Evolutionary conservation across 1,284 basidiomycete species (phyloP), one percentile per base, ranked within the genome.

Genomic region (Ceratobasidium sp.): DNA sequence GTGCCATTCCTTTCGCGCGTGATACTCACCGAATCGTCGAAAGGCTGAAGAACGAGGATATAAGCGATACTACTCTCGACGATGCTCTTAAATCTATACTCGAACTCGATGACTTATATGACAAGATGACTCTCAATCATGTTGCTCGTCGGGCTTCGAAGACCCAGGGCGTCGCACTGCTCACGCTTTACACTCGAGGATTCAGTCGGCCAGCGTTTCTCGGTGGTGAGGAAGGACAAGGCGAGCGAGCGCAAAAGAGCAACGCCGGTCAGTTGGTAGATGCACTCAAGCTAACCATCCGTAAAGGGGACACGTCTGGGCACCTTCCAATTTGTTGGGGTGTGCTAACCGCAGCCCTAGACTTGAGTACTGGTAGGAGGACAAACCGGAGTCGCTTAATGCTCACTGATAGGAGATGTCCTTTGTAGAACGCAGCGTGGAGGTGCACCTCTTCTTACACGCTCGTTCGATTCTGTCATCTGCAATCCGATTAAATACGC

Each of bases 241-340:
- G 57, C 25, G 35, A 17, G 43, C 31, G 53, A 62, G 65, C 50
- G 55, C 7, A n/a, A 42, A 54, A 72, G 62, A 34, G 47, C 34
- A 13, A 55, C n/a, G 40, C 55, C 17, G 72, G 74, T 29, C 69
- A 68, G 22, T 78, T 94, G 38, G 78, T 94, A 27, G 85, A 90
- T 40, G 79, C 78, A 45, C 86, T 92, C 76, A 94, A 94, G 80
- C 78, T 85, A 17, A 77, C 80, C 25, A 83, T 93, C 2, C 82
- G 93, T 58, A 80, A 80, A 40, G 90, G 88, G 62, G 83, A 85
- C 32, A 83, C 85, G 0, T 84, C 84, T 25, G 96, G 94, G 0
- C 95, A 99, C 79, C 82, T 98, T 52, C 91, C 94, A 0, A 81
- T 94, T 15, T 96, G 93, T 77, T 98, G 93, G 89, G 96, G 92